Evolutionary conservation across 2,329 filamentous ascomycete species (phyloP), one percentile per base, ranked within the genome.

Genomic region (Aspergillus proliferans): DNA sequence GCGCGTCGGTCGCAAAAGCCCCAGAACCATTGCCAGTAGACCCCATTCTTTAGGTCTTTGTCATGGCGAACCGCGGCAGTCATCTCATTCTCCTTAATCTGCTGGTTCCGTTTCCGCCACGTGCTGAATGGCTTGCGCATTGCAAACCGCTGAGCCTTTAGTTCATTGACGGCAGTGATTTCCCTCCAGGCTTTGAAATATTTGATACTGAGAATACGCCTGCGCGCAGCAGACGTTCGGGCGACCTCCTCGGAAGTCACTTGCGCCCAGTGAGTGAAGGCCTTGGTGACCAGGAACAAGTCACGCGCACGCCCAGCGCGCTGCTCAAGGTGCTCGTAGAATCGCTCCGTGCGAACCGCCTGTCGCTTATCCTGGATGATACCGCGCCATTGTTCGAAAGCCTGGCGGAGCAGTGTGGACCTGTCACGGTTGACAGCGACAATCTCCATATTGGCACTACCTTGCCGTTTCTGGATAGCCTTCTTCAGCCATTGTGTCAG

Each of bases 171-270:
- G 1, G 75, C 74, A 0, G 83, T 85, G 47, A 87, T 81, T 50
- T 82, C 76, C 22, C 79, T 76, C 86, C 86, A 89, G 6, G 81
- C 81, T 50, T 80, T 80, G 65, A 88, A 88, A 52, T 83, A 84
- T 48, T 81, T 80, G 10, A 80, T 81, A 48, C 84, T 77, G 47
- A 93, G 71, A 51, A 91, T 82, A 62, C 88, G 86, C 52, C 82
- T 76, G 53, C 86, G 78, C 18, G 87, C 88, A 39, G 82, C 76
- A 4, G 79, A 81, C 3, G 86, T 88, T 38, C 81, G 79, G 53
- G 82, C 77, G 14, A 83, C 73, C 59, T 88, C 81, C 12, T 87
- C 82, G 5, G 76, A 77, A 9, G 86, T 78, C 45, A 78, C 74
- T 47, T 79, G 77, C 9, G 80, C 79, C 88, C 88, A 94, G 54